phyloP scores from a whole-genome alignment of 148 eudicot genomes.

The Amaranthus hypochondriacus region DNA sequence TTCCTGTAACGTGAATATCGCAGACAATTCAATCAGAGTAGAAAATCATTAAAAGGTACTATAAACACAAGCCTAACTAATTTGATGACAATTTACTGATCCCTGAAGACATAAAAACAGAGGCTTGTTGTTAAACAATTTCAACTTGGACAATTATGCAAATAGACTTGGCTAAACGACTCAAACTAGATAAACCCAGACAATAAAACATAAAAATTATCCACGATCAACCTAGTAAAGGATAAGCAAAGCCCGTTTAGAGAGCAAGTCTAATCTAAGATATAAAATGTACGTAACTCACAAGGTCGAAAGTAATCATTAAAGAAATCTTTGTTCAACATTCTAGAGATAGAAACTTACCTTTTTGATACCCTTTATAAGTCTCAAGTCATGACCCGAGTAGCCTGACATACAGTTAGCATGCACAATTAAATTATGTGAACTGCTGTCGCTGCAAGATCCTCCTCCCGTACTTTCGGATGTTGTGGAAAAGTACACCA shows the following conservation, averaged over 20 bases:
- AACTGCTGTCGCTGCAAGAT: constrained; percentile 28
- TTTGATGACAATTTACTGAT: background rate
- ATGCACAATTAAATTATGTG: constrained; percentile 63
- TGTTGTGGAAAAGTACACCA: constrained; percentile 47
- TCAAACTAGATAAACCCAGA: background rate
- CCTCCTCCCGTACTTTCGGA: constrained; percentile 28
- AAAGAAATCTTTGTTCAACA: background rate
- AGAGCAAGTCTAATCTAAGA: background rate
- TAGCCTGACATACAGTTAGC: constrained; percentile 56
- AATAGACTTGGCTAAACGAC: background rate
- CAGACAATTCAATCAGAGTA: background rate
- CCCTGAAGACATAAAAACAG: background rate
- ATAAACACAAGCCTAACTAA: background rate
- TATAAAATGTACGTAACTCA: background rate
- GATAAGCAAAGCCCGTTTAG: background rate
- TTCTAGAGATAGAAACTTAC: constrained; percentile 33
- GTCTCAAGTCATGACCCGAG: constrained; percentile 48
- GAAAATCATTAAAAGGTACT: background rate
- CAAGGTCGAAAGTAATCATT: background rate
- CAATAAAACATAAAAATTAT: background rate
- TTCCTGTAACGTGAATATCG: constrained; percentile 4
- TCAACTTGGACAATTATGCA: background rate
- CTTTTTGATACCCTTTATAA: constrained; percentile 43
- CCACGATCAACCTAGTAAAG: background rate
- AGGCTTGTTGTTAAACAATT: background rate